These are phyloP conservation scores for Cyclostephanos tholiformis DNA, from an alignment of 108 stramenopile species.

Conservation along the genomic window DNA sequence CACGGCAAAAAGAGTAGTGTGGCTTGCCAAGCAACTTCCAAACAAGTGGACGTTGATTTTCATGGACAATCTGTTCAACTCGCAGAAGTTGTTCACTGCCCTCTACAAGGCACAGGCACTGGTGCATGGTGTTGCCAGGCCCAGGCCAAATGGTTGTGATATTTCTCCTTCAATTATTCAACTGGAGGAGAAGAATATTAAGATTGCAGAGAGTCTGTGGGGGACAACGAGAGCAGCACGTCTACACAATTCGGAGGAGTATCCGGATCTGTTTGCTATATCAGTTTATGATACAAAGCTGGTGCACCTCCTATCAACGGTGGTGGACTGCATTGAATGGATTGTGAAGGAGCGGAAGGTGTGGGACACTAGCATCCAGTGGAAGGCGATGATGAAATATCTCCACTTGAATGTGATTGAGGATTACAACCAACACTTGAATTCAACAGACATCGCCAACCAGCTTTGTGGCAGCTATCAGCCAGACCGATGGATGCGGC, in stretches of 20 bases:
- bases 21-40: neutral
- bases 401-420: too few relatives aligned
- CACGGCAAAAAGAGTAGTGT: slow-evolving; percentile 29
- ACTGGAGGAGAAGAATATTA: neutral
- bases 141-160: neutral
- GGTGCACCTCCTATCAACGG: slow-evolving; percentile 30
- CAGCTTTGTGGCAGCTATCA: slow-evolving; percentile 24
- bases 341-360: slow-evolving; percentile 32
- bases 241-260: neutral
- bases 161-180: neutral
- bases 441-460: slow-evolving; percentile 26
- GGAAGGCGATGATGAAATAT: slow-evolving; percentile 4
- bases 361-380: neutral
- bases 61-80: too few relatives aligned
- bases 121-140: slow-evolving; percentile 15
- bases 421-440: slow-evolving; percentile 43
- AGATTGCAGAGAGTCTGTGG: too few relatives aligned
- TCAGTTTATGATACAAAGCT: slow-evolving; percentile 38
- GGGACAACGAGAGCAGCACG: slow-evolving; percentile 20
- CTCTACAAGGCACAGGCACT: neutral
- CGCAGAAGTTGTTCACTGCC: slow-evolving; percentile 7
- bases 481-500: too few relatives aligned
- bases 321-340: slow-evolving; percentile 25
- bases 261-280: slow-evolving; percentile 19
- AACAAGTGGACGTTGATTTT: slow-evolving; percentile 19